Base-by-base conservation (phyloP, 192 early-diverging fungal species). In the Backusella psychrophila region DNA sequence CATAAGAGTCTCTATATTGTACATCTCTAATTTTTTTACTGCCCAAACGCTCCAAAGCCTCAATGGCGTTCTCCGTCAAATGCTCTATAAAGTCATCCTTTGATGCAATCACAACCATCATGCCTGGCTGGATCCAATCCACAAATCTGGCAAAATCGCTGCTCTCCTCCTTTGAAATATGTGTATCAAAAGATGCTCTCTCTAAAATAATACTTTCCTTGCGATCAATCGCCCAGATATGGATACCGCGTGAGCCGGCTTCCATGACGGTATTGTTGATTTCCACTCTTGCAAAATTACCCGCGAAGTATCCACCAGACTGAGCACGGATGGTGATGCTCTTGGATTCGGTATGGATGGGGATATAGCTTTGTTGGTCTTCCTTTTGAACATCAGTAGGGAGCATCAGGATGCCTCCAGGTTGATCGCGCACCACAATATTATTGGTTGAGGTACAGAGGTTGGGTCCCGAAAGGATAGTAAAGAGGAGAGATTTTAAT, bases 1-100 rank as follows among this genome's bases (percentile, higher is more conserved):
- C 91, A 89, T 89, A 96, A 26, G 93, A 93, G 72, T 96, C 94
- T 35, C 93, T 87, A 81, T 92, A 93, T 31, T 77, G 73, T 31
- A 93, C 53, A 1, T 92, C 69, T 15, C 87, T 74, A 49, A 93
- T 84, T 26, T 75, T 77, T 4, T 72, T 69, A 68, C 89, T 87
- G 8, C 94, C 94, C 0, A 96, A 79, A 34, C 86, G 76, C 74
- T 91, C 91, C 67, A 85, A 86, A 3, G 90, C 93, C 59, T 73
- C 70, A 12, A 80, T 77, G 3, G 91, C 92, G 9, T 81, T 73
- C 6, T 87, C 81, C 2, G 89, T 90, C 76, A 96, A 75, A 26
- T 90, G 85, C 69, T 94, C 92, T 41, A 83, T 81, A 71, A 84
- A 87, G 52, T 96, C 94, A 75, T 94, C 94, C 85, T 84, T 85